These are phyloP conservation scores for Suillus decipiens DNA, from an alignment of 768 basidiomycete genomes.

Conservation along the genomic window DNA sequence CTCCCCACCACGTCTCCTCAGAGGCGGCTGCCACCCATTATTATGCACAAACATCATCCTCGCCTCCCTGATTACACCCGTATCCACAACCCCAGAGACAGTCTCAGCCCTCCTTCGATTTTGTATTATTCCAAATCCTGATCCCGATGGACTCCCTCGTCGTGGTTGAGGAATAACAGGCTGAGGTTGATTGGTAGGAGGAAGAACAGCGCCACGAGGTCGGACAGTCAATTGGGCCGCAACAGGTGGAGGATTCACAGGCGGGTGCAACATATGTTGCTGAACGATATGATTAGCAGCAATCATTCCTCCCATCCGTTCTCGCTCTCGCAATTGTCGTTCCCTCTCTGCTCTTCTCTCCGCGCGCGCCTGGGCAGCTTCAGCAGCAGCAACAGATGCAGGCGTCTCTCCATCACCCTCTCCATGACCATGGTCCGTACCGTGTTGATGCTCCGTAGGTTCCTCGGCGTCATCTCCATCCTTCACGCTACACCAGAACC, in stretches of 20 bases:
- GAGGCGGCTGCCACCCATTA: background rate
- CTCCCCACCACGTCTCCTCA: constrained; percentile 12
- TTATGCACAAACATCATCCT: constrained; percentile 2
- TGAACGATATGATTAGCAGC: constrained; percentile 15
- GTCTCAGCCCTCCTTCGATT: constrained; percentile 37
- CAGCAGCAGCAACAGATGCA: constrained; percentile 12
- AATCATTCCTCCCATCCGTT: constrained; percentile 16
- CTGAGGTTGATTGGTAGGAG: constrained; percentile 16
- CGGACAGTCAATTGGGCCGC: constrained; percentile 23
- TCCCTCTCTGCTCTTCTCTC: constrained; percentile 44
- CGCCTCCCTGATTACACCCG: constrained; percentile 16
- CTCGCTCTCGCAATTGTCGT: constrained; percentile 29
- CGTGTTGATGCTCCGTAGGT: constrained; percentile 27
- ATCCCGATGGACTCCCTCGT: constrained; percentile 1
- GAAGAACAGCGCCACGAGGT: constrained; percentile 32
- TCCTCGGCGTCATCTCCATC: constrained; percentile 48
- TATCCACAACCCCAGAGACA: constrained; percentile 32
- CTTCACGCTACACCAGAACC: constrained; percentile 88
- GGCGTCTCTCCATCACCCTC: background rate
- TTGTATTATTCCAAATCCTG: constrained; percentile 13
- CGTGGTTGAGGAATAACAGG: constrained; percentile 23
- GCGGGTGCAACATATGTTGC: constrained; percentile 11
- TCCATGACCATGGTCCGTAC: background rate
- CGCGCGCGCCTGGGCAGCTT: constrained; percentile 20
- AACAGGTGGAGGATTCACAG: constrained; percentile 21